Evolutionary conservation across 257 asterid genomes (phyloP).

Genomic region (Scutellaria galericulata): DNA sequence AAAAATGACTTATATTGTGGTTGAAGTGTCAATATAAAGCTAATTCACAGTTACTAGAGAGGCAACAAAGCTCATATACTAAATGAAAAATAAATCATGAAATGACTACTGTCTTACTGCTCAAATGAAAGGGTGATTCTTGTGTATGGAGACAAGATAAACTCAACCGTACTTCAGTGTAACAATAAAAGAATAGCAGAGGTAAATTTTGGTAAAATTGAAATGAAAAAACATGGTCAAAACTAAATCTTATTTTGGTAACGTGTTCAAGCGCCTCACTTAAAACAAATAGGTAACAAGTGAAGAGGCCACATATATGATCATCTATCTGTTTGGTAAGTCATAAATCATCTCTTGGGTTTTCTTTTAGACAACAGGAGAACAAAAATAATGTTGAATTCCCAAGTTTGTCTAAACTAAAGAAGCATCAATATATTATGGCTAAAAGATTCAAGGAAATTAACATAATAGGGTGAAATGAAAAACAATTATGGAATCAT

Average conservation of each 20-base stretch:
- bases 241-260: not conserved
- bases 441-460: not conserved
- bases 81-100: not conserved
- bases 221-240: not conserved
- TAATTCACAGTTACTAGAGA: not conserved
- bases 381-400: not conserved
- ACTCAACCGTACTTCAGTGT: too few species aligned
- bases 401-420: not conserved
- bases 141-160: too few species aligned
- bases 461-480: not conserved
- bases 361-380: not conserved
- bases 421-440: constrained; percentile 11
- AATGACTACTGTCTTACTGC: not conserved
- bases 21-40: not conserved
- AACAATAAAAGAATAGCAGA: not conserved
- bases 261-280: not conserved
- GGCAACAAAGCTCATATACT: not conserved
- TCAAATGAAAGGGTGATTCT: too few species aligned
- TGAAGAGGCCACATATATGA: too few species aligned
- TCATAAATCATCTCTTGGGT: not conserved
- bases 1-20: not conserved
- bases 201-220: constrained; percentile 7
- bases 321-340: not conserved
- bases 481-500: not conserved
- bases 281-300: not conserved